Conservation (phyloP, 805 yeast genomes). For the Dipodascopsis uninucleata region DNA sequence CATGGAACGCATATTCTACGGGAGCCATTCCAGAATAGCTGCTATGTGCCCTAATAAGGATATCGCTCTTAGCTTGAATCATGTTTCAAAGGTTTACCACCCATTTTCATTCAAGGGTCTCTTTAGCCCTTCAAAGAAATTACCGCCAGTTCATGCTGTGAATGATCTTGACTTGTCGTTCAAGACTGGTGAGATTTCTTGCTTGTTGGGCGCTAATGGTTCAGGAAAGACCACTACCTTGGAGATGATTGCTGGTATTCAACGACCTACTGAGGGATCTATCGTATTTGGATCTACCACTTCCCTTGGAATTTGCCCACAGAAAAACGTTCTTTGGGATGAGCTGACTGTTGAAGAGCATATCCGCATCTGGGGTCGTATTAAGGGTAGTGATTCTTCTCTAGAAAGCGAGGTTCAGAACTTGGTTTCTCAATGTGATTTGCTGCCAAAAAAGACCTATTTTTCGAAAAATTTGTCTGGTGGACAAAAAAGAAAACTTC, state of each 20-base stretch:
- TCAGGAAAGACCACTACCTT: slow-evolving; percentile 41
- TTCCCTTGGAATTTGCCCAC: slow-evolving; percentile 39
- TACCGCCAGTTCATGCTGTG: slow-evolving; percentile 34
- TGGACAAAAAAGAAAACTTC: slow-evolving; percentile 39
- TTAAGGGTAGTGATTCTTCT: slow-evolving; percentile 32
- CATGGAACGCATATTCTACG: slow-evolving; percentile 32
- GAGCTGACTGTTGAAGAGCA: slow-evolving; percentile 37
- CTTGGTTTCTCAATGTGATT: slow-evolving; percentile 35
- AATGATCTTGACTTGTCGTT: slow-evolving; percentile 32
- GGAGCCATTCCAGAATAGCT: slow-evolving; percentile 25
- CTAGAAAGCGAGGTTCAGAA: slow-evolving; percentile 23
- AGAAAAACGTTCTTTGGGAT: slow-evolving; percentile 39
- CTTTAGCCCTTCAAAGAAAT: slow-evolving; percentile 10
- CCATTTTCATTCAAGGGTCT: slow-evolving; percentile 24
- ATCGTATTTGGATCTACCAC: slow-evolving; percentile 28
- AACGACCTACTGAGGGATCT: slow-evolving; percentile 31
- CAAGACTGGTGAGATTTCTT: slow-evolving; percentile 35
- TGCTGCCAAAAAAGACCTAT: slow-evolving; percentile 29
- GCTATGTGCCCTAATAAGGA: slow-evolving; percentile 13
- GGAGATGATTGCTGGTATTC: slow-evolving; percentile 39
- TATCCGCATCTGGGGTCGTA: slow-evolving; percentile 35
- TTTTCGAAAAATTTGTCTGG: slow-evolving; percentile 34
- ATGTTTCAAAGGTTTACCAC: slow-evolving; percentile 32
- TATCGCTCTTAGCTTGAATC: slow-evolving; percentile 30
- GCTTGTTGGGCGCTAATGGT: slow-evolving; percentile 39